Conservation (phyloP, 2,329 filamentous ascomycete genomes). For the Microthyrium microscopicum region DNA sequence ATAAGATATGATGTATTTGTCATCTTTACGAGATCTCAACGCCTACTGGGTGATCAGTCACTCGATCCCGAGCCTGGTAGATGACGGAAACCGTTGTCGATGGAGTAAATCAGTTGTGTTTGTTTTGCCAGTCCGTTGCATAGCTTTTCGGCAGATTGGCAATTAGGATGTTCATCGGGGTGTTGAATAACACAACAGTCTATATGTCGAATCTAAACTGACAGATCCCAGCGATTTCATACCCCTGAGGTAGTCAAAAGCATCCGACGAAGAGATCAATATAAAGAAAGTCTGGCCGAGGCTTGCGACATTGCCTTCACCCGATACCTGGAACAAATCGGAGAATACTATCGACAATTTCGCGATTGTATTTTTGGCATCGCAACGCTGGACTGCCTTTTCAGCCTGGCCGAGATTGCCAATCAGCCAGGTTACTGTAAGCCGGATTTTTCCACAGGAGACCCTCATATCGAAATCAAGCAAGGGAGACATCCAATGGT, state of each 20-base stretch:
- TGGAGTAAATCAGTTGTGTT: too few relatives aligned
- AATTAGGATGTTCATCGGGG: too few relatives aligned
- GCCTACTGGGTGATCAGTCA: too few relatives aligned
- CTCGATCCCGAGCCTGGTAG: too few relatives aligned
- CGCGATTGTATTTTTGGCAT: constrained; percentile 78
- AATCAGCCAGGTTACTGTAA: constrained; percentile 75
- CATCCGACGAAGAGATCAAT: constrained; percentile 76
- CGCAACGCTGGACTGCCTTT: constrained; percentile 73
- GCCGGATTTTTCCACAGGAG: constrained; percentile 45
- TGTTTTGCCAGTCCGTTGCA: too few relatives aligned
- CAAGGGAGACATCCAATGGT: constrained; percentile 88
- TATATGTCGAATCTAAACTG: too few relatives aligned
- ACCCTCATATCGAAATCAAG: constrained; percentile 51
- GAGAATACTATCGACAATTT: constrained; percentile 72
- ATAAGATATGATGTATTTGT: too few relatives aligned
- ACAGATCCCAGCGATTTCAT: too few relatives aligned
- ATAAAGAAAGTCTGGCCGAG: constrained; percentile 82
- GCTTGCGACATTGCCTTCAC: constrained; percentile 77
- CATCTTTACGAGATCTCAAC: too few relatives aligned
- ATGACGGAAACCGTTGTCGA: too few relatives aligned
- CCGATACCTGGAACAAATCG: constrained; percentile 54
- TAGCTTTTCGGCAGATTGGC: too few relatives aligned
- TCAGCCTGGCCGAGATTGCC: constrained; percentile 73
- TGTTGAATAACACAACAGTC: too few relatives aligned
- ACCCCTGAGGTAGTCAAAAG: constrained; percentile 76